A percentile compares a stretch with the other conserved stretches of the same genome.
These are phyloP conservation scores for Fusarium sambucinum DNA, from an alignment of 2,329 filamentous ascomycete species.

Conservation along the genomic window DNA sequence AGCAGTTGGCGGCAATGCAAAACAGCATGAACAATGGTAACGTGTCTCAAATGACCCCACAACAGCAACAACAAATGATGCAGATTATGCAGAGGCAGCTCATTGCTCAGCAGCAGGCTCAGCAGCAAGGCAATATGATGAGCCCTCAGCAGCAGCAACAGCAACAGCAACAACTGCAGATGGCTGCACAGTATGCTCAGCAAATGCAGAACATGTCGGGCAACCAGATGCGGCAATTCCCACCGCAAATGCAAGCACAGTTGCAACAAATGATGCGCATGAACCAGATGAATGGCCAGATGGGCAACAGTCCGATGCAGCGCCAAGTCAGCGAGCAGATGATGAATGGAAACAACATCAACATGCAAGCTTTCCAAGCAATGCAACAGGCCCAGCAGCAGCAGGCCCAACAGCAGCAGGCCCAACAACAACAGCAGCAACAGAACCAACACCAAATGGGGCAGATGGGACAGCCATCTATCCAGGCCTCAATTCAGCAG, in stretches of 20 bases:
- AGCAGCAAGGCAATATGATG: constrained; percentile 57
- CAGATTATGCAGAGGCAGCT: constrained; percentile 55
- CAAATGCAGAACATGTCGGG: constrained; percentile 58
- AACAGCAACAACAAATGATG: constrained; percentile 57
- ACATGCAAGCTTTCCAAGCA: constrained; percentile 56
- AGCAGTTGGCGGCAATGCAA: constrained; percentile 56
- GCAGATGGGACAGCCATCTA: constrained; percentile 45
- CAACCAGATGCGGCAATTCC: constrained; percentile 52
- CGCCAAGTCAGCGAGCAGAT: constrained; percentile 54
- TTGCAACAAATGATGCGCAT: constrained; percentile 54
- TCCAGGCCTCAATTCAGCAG: constrained; percentile 53
- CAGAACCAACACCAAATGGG: constrained; percentile 50
- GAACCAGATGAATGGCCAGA: constrained; percentile 52
- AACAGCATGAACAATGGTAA: constrained; percentile 53
- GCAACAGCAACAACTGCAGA: constrained; percentile 59
- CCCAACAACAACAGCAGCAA: constrained; percentile 51
- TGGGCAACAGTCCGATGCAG: constrained; percentile 50
- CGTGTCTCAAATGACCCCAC: constrained; percentile 55
- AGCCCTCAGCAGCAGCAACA: constrained; percentile 57
- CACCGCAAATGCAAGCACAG: constrained; percentile 53
- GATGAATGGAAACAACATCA: constrained; percentile 56
- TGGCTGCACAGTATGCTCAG: constrained; percentile 59
- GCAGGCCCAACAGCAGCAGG: constrained; percentile 51
- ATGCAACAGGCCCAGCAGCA: constrained; percentile 54
- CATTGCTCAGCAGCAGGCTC: constrained; percentile 54